Conservation (phyloP, 148 eudicot species). For the Fagopyrum tataricum region DNA sequence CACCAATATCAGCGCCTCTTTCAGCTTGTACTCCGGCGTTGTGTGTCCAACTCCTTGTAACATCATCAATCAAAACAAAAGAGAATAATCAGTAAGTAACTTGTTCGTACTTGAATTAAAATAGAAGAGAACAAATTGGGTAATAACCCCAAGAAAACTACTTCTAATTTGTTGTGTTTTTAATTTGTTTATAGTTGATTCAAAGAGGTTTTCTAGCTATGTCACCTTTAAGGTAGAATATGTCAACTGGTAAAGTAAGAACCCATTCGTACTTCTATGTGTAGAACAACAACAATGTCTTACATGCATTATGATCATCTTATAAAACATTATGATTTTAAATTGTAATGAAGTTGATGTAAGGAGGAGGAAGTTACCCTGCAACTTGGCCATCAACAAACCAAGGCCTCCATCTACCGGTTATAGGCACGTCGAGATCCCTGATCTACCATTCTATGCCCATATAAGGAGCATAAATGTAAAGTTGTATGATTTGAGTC, state of each 20-base stretch:
- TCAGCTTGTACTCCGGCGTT: constrained; percentile 38
- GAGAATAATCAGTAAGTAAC: not conserved
- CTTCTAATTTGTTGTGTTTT: too few relatives aligned
- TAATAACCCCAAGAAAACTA: too few relatives aligned
- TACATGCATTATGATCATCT: not conserved
- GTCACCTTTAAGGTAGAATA: constrained; percentile 40
- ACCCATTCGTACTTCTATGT: constrained; percentile 18
- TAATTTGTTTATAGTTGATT: not conserved
- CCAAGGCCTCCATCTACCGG: constrained; percentile 26
- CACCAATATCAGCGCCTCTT: constrained; percentile 28
- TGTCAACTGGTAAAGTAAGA: constrained; percentile 23
- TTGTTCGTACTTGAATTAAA: too few relatives aligned
- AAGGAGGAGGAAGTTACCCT: not conserved
- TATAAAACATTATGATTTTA: too few relatives aligned
- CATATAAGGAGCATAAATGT: constrained; percentile 16
- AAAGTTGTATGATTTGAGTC: too few relatives aligned
- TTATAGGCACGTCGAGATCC: constrained; percentile 16
- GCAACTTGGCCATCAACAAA: constrained; percentile 24
- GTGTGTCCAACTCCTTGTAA: constrained; percentile 53
- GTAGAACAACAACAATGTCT: constrained; percentile 7
- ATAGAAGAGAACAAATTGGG: too few relatives aligned
- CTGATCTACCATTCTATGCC: constrained; percentile 15
- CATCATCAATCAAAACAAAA: not conserved
- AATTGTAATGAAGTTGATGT: not conserved
- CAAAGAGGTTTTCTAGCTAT: not conserved